These are phyloP conservation scores for Otatea glauca DNA, from an alignment of 176 grass and related monocot genomes.

Conservation along the genomic window DNA sequence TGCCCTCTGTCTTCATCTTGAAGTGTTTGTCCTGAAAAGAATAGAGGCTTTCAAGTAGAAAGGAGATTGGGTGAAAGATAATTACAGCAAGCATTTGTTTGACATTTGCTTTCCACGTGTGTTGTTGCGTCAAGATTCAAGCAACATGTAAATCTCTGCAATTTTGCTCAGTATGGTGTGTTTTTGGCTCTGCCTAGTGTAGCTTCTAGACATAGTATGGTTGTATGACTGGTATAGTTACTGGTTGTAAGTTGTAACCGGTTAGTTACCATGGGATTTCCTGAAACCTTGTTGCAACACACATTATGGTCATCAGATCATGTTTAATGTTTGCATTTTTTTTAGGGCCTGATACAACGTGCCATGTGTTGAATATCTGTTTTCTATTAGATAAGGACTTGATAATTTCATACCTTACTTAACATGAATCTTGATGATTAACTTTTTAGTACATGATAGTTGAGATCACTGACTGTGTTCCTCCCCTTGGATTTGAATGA, in stretches of 20 bases:
- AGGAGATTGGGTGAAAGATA: not conserved
- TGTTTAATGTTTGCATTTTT: slow-evolving; percentile 4
- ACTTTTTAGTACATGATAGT: not conserved
- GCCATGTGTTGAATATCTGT: not conserved
- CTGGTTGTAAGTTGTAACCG: not conserved
- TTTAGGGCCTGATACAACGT: not conserved
- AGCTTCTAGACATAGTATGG: not conserved
- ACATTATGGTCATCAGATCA: not conserved
- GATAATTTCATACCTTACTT: not conserved
- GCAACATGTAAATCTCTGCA: not conserved
- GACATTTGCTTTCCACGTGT: not conserved
- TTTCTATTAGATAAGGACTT: not conserved
- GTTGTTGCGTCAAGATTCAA: not conserved
- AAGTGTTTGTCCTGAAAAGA: not conserved
- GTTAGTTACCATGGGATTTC: not conserved
- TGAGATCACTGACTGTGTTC: slow-evolving; percentile 20
- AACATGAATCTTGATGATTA: not conserved
- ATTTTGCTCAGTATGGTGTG: not conserved
- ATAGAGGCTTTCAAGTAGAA: not conserved
- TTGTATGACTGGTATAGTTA: not conserved
- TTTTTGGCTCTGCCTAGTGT: not conserved
- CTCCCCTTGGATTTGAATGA: not conserved
- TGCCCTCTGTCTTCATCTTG: not conserved
- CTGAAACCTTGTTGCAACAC: not conserved
- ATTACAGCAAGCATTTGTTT: not conserved